These are phyloP conservation scores for Xenosphaeropsis pyriputrescens DNA, from an alignment of 2,329 filamentous ascomycete genomes.

Conservation along the genomic window DNA sequence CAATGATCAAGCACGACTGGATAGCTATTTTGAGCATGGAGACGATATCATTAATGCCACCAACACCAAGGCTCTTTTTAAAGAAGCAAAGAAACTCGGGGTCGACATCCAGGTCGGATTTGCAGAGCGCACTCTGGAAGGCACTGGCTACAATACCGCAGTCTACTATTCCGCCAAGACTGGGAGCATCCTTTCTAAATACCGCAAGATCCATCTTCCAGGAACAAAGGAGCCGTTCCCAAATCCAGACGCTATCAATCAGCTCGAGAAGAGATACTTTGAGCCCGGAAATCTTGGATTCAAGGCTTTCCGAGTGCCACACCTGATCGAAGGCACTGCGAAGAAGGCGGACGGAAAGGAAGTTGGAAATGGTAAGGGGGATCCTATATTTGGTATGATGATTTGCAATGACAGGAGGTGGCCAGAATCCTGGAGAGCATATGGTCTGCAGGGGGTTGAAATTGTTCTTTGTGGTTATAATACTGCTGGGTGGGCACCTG, in stretches of 20 bases:
- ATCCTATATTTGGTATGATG: conserved; percentile 37
- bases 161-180: conserved; percentile 32
- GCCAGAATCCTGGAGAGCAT: conserved; percentile 35
- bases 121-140: conserved; percentile 29
- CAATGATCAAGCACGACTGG: conserved; percentile 25
- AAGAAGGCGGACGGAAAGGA: conserved; percentile 17
- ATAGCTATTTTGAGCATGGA: conserved; percentile 33
- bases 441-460: conserved; percentile 34
- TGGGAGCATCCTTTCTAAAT: conserved; percentile 30
- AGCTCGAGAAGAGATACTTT: conserved; percentile 41
- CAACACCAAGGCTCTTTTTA: conserved; percentile 31
- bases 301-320: conserved; percentile 33
- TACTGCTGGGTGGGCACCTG: conserved; percentile 31
- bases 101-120: conserved; percentile 38
- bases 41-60: conserved; percentile 25
- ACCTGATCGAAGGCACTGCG: conserved; percentile 21
- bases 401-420: conserved; percentile 40
- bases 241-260: conserved; percentile 31
- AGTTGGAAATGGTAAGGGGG: conserved; percentile 20
- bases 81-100: conserved; percentile 26
- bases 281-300: conserved; percentile 35
- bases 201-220: conserved; percentile 39
- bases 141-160: conserved; percentile 32
- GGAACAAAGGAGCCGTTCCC: conserved; percentile 34
- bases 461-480: conserved; percentile 34